Evolutionary conservation across 768 basidiomycete genomes (phyloP).

Genomic region (Trametes cinnabarina): DNA sequence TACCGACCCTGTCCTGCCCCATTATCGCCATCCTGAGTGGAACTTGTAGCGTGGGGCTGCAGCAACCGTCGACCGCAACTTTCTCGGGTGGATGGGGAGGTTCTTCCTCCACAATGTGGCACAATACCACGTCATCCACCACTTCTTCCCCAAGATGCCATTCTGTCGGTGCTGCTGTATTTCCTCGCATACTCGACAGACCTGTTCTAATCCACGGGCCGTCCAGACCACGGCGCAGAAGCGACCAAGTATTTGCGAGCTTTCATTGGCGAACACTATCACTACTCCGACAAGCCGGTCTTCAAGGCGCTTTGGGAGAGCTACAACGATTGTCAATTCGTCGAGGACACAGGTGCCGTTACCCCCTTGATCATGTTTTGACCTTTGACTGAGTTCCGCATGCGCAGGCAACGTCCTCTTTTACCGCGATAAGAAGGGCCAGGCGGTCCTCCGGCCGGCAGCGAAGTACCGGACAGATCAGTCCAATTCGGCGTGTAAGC

Average conservation of each 20-base stretch:
- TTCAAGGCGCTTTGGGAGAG: constrained; percentile 35
- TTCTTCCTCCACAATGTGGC: constrained; percentile 66
- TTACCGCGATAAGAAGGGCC: constrained; percentile 27
- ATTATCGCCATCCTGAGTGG: constrained; percentile 55
- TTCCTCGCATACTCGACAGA: background rate
- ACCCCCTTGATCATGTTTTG: background rate
- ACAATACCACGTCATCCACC: constrained; percentile 63
- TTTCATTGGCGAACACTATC: constrained; percentile 35
- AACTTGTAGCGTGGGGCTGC: constrained; percentile 57
- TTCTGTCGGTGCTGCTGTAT: constrained; percentile 28
- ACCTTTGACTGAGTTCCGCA: background rate
- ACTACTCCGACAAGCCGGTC: constrained; percentile 29
- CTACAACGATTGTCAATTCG: constrained; percentile 37
- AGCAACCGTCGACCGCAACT: constrained; percentile 57
- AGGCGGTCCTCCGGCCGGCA: constrained; percentile 22
- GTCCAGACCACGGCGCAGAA: constrained; percentile 31
- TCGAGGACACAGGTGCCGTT: constrained; percentile 33
- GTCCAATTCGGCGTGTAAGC: background rate
- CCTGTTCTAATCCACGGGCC: background rate
- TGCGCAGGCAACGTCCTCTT: constrained; percentile 26
- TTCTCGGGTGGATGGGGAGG: constrained; percentile 59
- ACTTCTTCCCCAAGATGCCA: constrained; percentile 45
- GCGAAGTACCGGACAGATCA: constrained; percentile 5
- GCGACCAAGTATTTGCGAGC: constrained; percentile 31
- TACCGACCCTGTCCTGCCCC: constrained; percentile 51